Evolutionary conservation across 2,329 filamentous ascomycete species (phyloP).

Genomic region (Ascochyta pisi): DNA sequence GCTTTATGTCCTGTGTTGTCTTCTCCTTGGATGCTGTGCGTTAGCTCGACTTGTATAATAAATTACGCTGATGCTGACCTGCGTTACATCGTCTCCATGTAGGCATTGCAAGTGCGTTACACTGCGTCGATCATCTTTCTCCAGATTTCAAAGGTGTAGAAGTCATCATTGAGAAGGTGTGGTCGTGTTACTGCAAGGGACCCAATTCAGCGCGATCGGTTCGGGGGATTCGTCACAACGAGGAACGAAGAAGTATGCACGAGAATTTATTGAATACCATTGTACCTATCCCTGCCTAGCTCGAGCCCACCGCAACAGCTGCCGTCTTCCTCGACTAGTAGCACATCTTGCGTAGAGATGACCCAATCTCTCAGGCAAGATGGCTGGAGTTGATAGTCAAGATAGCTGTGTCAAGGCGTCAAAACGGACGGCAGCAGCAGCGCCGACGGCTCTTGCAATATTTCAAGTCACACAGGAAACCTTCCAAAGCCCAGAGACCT

Average conservation of each 20-base stretch:
- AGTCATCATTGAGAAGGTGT: no score
- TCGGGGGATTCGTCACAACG: not conserved
- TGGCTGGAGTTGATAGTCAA: not conserved
- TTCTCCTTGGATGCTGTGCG: no score
- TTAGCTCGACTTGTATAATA: no score
- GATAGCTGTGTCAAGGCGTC: not conserved
- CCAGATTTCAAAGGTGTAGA: no score
- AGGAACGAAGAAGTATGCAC: not conserved
- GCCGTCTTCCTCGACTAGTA: not conserved
- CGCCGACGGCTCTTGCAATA: conserved; percentile 1
- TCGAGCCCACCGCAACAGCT: conserved; percentile 1
- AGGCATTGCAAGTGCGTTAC: no score
- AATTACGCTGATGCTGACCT: no score
- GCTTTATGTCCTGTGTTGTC: no score
- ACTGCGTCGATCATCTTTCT: no score
- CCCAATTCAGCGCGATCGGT: no score
- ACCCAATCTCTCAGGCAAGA: conserved; percentile 11
- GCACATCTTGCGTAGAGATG: conserved; percentile 6
- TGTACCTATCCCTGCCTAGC: conserved; percentile 6
- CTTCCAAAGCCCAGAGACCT: conserved; percentile 4
- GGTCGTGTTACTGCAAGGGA: no score
- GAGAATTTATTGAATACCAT: not conserved
- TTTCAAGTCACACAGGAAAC: conserved; percentile 12
- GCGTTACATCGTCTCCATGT: no score
- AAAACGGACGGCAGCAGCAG: not conserved